Conservation (phyloP, 164 flowering plant genomes). For the Platanus orientalis region DNA sequence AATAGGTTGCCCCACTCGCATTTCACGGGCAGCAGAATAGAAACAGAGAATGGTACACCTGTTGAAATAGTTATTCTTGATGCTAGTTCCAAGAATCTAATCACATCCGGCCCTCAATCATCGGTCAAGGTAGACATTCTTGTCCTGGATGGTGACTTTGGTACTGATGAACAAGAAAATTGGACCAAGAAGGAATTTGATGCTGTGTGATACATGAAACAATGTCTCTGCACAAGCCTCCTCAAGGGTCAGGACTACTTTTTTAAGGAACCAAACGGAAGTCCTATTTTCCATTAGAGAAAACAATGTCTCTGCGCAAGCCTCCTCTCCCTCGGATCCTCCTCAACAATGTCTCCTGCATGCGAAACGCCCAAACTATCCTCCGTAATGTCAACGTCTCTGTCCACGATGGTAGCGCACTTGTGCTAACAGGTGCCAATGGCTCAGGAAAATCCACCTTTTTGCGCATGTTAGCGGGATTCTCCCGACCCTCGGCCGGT, state of each 20-base stretch:
- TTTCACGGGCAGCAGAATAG: slow-evolving; percentile 40
- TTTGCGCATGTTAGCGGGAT: slow-evolving; percentile 88
- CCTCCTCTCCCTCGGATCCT: slow-evolving; percentile 73
- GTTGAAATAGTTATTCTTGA: slow-evolving; percentile 35
- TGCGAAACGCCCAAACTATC: slow-evolving; percentile 82
- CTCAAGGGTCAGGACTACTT: too few relatives aligned
- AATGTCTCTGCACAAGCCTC: too few relatives aligned
- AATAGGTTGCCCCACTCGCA: slow-evolving; percentile 29
- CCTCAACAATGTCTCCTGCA: slow-evolving; percentile 84
- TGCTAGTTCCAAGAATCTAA: slow-evolving; percentile 16
- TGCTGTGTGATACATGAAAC: too few relatives aligned
- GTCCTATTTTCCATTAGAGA: too few relatives aligned
- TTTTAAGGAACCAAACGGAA: too few relatives aligned
- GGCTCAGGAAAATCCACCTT: slow-evolving; percentile 90
- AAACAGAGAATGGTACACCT: slow-evolving; percentile 27
- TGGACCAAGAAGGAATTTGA: too few relatives aligned
- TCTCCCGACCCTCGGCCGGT: slow-evolving; percentile 83
- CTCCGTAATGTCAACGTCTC: slow-evolving; percentile 72
- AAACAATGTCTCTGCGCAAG: slow-evolving; percentile 47
- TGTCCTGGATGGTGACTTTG: slow-evolving; percentile 49
- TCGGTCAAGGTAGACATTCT: slow-evolving; percentile 44
- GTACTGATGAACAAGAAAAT: slow-evolving; percentile 16
- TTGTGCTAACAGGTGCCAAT: slow-evolving; percentile 73
- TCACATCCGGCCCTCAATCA: slow-evolving; percentile 38
- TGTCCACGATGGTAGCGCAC: slow-evolving; percentile 77